These are phyloP conservation scores for Lycium barbarum DNA, from an alignment of 257 asterid species.

Conservation along the genomic window DNA sequence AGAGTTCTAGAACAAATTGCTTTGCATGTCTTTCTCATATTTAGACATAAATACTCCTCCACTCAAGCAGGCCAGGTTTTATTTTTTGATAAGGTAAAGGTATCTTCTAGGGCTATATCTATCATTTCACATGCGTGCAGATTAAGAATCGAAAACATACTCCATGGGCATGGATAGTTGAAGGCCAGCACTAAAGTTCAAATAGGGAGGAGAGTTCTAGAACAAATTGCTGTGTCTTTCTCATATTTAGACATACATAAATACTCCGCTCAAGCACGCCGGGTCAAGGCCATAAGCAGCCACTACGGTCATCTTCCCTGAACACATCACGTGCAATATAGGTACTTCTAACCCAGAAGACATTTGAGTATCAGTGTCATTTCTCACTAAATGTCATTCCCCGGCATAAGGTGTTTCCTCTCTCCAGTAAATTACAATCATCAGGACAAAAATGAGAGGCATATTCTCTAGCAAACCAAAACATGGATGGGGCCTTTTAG, in stretches of 20 bases:
- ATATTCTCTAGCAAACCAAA: background rate
- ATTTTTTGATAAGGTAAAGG: no score
- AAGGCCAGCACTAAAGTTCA: no score
- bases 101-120: no score
- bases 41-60: background rate
- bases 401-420: constrained; percentile 16
- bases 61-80: background rate
- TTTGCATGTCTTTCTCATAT: constrained; percentile 12
- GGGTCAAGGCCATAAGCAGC: background rate
- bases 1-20: constrained; percentile 14
- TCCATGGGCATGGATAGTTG: no score
- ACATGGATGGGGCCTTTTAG: background rate
- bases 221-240: no score
- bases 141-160: no score
- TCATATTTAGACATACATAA: no score
- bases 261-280: no score
- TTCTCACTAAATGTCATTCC: constrained; percentile 22
- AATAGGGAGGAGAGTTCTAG: no score
- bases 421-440: constrained; percentile 4
- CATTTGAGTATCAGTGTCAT: background rate
- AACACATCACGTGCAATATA: background rate
- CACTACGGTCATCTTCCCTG: background rate
- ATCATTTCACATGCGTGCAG: no score
- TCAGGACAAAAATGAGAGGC: constrained; percentile 17
- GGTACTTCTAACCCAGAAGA: background rate